Conservation (phyloP, 2,329 filamentous ascomycete genomes). For the Gremmenia infestans region DNA sequence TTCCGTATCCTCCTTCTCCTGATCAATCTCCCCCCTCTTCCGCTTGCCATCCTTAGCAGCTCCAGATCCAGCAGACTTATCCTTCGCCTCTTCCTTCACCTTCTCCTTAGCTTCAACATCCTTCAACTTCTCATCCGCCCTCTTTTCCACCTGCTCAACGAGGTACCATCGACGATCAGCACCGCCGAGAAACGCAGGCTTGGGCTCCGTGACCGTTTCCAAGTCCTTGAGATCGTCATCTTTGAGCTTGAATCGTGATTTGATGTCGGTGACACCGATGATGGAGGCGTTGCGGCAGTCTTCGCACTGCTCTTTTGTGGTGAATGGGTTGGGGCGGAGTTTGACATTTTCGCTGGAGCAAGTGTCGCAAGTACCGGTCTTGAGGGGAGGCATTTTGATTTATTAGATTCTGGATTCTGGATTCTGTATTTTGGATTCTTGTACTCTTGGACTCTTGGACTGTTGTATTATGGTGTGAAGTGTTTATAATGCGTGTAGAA, state of each 20-base stretch:
- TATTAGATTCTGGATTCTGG: too few relatives aligned
- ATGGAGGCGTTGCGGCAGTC: slow-evolving; percentile 6
- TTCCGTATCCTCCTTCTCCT: slow-evolving; percentile 59
- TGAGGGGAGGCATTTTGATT: background rate
- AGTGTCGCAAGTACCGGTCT: slow-evolving; percentile 3
- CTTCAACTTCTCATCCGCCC: slow-evolving; percentile 1
- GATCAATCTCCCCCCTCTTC: background rate
- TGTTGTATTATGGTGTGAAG: too few relatives aligned
- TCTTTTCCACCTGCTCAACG: slow-evolving; percentile 3
- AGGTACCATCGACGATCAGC: slow-evolving; percentile 11
- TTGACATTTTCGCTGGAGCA: slow-evolving; percentile 5
- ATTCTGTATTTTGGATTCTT: too few relatives aligned
- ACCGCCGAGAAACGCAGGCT: slow-evolving; percentile 8
- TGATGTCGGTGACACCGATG: slow-evolving; percentile 6
- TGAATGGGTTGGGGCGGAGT: slow-evolving; percentile 11
- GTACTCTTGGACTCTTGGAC: too few relatives aligned
- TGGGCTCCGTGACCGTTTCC: slow-evolving; percentile 2
- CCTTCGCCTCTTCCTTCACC: slow-evolving; percentile 7
- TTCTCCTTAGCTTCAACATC: slow-evolving; percentile 1
- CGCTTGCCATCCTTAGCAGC: slow-evolving; percentile 3
- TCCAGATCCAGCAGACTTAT: background rate
- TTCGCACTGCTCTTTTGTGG: slow-evolving; percentile 8
- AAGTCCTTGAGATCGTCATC: slow-evolving; percentile 7
- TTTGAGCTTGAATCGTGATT: slow-evolving; percentile 7
- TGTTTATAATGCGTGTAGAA: too few relatives aligned